Evolutionary conservation across 345 rosid genomes (phyloP), one percentile per base, ranked within the genome.

Genomic region (Dipteronia dyeriana): DNA sequence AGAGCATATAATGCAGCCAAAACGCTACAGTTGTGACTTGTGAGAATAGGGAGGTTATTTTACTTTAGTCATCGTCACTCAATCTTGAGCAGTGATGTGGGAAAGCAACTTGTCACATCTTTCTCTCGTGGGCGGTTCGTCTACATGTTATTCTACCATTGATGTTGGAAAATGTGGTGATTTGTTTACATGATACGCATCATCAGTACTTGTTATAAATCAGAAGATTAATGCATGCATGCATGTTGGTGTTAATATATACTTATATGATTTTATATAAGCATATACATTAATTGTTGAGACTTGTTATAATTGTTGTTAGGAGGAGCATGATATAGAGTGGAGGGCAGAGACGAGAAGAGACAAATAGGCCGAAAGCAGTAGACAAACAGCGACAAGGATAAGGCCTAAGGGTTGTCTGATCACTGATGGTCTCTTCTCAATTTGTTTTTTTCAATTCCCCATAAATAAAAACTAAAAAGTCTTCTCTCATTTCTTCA

Each of bases 311-410:
- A 31, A 66, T 1, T 38, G 17, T 20, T 7, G 47, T 6, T 6
- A 47, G 31, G 62, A 8, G 23, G 17, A 70, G 5, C 34, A 31
- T 31, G 34, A 31, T 31, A 31, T 31, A 29, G 38, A 5, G 38
- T 34, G 38, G 38, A 34, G 5, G 34, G 34, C 34, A 2, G 34
- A 31, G 34, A 31, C 3, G 5, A 47, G 25, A 62, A 74, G 68
- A 59, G 83, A 71, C 82, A 80, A 78, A 82, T 26, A 77, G 9
- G 75, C 84, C 86, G 86, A 82, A 85, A 85, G 86, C 81, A 82
- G 65, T 10, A 73, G 88, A 78, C 78, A 85, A 71, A 68, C 75
- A 72, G 62, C 20, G 78, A 77, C 83, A 69, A 75, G 69, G 85
- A 79, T 79, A 71, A 79, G 26, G 26, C 26, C 26, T 26, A 26